Conservation (phyloP, 2,329 filamentous ascomycete genomes). For the Diplodia mutila region DNA sequence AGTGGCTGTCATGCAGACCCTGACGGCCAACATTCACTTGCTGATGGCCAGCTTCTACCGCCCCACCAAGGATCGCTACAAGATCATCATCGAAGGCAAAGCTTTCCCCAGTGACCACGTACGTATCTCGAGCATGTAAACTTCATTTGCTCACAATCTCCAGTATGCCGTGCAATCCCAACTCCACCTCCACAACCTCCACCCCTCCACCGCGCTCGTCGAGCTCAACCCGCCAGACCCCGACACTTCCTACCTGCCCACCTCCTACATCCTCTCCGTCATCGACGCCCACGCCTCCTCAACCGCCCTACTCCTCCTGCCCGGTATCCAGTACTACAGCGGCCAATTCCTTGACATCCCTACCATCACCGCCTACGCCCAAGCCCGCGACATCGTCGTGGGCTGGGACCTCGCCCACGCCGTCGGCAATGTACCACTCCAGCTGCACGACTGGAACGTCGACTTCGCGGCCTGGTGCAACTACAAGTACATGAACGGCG, state of each 20-base stretch:
- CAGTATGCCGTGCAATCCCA: constrained; percentile 85
- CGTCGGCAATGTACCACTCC: constrained; percentile 78
- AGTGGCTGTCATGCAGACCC: constrained; percentile 84
- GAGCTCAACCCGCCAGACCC: constrained; percentile 65
- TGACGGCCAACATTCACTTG: constrained; percentile 81
- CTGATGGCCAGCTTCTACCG: constrained; percentile 84
- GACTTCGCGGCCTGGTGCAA: constrained; percentile 94
- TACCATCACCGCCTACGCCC: constrained; percentile 77
- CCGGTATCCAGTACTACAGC: constrained; percentile 90
- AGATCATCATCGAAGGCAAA: constrained; percentile 87
- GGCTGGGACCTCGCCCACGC: constrained; percentile 92
- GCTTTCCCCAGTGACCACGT: constrained; percentile 87
- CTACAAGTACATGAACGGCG: constrained; percentile 92
- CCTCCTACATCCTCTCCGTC: constrained; percentile 68
- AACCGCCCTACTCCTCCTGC: constrained; percentile 77
- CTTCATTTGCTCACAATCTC: background rate
- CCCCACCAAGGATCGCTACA: constrained; percentile 67
- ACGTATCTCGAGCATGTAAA: constrained; percentile 40
- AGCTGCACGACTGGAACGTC: constrained; percentile 84
- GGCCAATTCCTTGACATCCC: constrained; percentile 86
- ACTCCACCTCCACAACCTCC: constrained; percentile 69
- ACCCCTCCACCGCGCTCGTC: constrained; percentile 71
- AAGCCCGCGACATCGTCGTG: constrained; percentile 69
- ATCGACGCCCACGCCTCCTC: constrained; percentile 76
- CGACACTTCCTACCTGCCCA: constrained; percentile 64